A percentile compares a stretch with the other conserved stretches of the same genome.
These are phyloP conservation scores for Hypsizygus ulmarius DNA, from an alignment of 1,284 basidiomycete species.

Conservation along the genomic window DNA sequence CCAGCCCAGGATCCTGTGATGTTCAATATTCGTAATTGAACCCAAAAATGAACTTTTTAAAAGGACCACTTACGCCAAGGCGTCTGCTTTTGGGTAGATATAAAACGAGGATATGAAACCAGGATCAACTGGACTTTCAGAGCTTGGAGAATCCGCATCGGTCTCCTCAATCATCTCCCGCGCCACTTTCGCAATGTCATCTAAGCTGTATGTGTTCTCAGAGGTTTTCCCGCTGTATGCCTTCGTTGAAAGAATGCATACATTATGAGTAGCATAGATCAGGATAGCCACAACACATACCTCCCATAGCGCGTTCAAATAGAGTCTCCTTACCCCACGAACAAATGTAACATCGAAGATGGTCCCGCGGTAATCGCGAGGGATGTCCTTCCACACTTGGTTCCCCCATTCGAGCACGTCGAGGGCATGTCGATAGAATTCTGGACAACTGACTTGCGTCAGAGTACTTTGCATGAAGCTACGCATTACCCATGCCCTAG, in stretches of 20 bases:
- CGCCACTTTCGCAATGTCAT: conserved; percentile 27
- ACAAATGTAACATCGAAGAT: conserved; percentile 31
- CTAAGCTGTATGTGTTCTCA: conserved; percentile 15
- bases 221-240: conserved; percentile 1
- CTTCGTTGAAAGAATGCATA: not conserved
- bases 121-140: conserved; percentile 18
- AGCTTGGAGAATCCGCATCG: conserved; percentile 14
- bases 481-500: conserved; percentile 36
- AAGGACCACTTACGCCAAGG: conserved; percentile 30
- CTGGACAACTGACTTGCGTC: conserved; percentile 19
- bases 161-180: conserved; percentile 28
- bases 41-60: not conserved
- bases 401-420: conserved; percentile 41
- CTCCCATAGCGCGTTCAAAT: conserved; percentile 30
- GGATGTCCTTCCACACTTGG: conserved; percentile 32
- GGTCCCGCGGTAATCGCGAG: conserved; percentile 24
- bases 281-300: conserved; percentile 19
- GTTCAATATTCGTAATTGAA: not conserved
- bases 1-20: conserved; percentile 32
- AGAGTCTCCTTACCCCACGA: conserved; percentile 29
- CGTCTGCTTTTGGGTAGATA: conserved; percentile 36
- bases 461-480: conserved; percentile 29
- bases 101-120: conserved; percentile 32
- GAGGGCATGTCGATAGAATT: conserved; percentile 30
- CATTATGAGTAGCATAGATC: not conserved